A percentile compares a stretch with the other conserved stretches of the same genome.
Conservation (phyloP, 305 asterid genomes). For the Ilex paraguariensis region DNA sequence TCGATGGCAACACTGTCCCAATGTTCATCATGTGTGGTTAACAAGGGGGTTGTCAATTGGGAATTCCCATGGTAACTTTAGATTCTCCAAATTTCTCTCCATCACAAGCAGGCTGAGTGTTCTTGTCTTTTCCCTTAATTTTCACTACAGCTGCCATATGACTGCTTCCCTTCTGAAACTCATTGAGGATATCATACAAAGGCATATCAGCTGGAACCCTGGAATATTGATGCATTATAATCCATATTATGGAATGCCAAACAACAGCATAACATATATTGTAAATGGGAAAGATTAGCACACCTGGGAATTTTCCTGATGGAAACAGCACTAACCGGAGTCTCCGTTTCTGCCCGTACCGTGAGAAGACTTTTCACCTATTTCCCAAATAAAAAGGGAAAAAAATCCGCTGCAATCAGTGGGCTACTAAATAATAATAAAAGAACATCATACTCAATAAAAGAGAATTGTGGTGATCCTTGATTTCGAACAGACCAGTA, state of each 20-base stretch:
- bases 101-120: conserved; percentile 21
- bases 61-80: conserved; percentile 29
- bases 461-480: conserved; percentile 6
- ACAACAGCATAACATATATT: conserved; percentile 1
- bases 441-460: neutral
- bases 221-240: conserved; percentile 14
- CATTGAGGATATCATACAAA: conserved; percentile 88
- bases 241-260: conserved; percentile 5
- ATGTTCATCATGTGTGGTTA: conserved; percentile 36
- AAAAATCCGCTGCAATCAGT: conserved; percentile 7
- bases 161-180: conserved; percentile 96
- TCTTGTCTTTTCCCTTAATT: conserved; percentile 52
- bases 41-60: conserved; percentile 49
- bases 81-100: conserved; percentile 20
- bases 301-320: conserved; percentile 95
- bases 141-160: conserved; percentile 99
- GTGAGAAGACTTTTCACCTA: conserved; percentile 95
- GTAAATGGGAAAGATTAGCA: conserved; percentile 7
- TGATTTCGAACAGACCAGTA: conserved; percentile 59
- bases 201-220: conserved; percentile 98
- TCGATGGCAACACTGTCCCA: conserved; percentile 42
- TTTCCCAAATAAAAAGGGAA: conserved; percentile 13
- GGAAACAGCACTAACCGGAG: conserved; percentile 92
- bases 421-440: neutral
- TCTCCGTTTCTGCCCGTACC: conserved; percentile 86